Conservation (phyloP, 2,329 filamentous ascomycete species). For the Atkinsonella texensis region DNA sequence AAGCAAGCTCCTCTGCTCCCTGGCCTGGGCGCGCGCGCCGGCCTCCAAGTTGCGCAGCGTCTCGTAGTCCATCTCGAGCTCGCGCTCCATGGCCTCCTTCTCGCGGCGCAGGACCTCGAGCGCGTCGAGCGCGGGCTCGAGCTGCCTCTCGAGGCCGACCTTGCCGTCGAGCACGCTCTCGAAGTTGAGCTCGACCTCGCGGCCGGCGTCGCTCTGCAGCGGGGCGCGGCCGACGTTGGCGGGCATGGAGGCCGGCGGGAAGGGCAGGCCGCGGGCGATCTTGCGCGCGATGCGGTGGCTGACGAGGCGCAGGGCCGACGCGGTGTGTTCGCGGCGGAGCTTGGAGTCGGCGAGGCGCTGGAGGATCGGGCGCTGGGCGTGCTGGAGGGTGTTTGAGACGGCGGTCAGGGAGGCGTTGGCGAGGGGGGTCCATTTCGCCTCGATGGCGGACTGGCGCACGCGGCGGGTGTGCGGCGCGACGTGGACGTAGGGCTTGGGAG, state of each 20-base stretch:
- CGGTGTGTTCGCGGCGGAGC: conserved; percentile 38
- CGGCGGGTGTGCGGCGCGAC: conserved; percentile 37
- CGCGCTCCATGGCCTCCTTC: conserved; percentile 41
- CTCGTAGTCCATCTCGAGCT: conserved; percentile 44
- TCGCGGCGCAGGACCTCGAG: conserved; percentile 49
- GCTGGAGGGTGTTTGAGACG: conserved; percentile 42
- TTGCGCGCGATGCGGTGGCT: conserved; percentile 44
- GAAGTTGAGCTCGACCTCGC: conserved; percentile 51
- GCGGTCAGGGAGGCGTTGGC: conserved; percentile 40
- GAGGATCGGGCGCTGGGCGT: conserved; percentile 50
- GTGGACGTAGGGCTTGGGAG: conserved; percentile 32
- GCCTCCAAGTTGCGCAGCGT: conserved; percentile 37
- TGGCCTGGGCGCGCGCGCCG: conserved; percentile 43
- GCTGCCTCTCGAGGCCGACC: conserved; percentile 40
- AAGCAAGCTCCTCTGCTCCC: conserved; percentile 35
- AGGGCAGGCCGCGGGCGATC: conserved; percentile 49
- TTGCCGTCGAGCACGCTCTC: conserved; percentile 52
- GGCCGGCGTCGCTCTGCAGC: conserved; percentile 25
- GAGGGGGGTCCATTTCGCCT: conserved; percentile 55
- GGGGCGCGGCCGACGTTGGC: conserved; percentile 7
- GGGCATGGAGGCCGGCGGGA: conserved; percentile 40
- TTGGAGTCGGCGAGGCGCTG: conserved; percentile 39
- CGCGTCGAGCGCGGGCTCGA: conserved; percentile 51
- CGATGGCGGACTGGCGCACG: conserved; percentile 52
- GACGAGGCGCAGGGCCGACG: conserved; percentile 42